These are phyloP conservation scores for Litchi chinensis DNA, from an alignment of 345 rosid genomes.

Conservation along the genomic window DNA sequence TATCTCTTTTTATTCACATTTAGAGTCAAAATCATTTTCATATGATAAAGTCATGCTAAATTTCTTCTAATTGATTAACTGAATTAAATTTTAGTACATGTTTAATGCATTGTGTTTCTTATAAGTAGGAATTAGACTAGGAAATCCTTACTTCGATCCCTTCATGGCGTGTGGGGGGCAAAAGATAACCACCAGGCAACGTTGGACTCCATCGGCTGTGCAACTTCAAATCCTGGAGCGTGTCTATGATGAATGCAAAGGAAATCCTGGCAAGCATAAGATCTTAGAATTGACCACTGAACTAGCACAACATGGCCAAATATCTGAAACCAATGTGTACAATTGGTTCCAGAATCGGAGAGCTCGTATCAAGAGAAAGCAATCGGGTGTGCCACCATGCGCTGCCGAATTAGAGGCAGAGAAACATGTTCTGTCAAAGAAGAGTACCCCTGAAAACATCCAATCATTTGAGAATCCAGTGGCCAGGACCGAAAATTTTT, in stretches of 20 bases:
- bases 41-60: neutral
- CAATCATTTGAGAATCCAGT: constrained; percentile 12
- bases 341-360: constrained; percentile 85
- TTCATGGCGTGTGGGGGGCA: constrained; percentile 40
- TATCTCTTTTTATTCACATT: too few species aligned
- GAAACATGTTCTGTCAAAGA: constrained; percentile 31
- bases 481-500: constrained; percentile 21
- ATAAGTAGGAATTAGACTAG: constrained; percentile 46
- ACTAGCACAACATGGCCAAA: constrained; percentile 60
- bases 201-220: constrained; percentile 66
- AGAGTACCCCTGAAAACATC: constrained; percentile 34
- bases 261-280: constrained; percentile 58
- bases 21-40: neutral
- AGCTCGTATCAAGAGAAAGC: constrained; percentile 71
- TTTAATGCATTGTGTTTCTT: neutral
- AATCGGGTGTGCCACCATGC: constrained; percentile 21
- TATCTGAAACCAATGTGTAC: constrained; percentile 71
- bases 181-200: constrained; percentile 58
- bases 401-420: constrained; percentile 27
- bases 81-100: neutral
- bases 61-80: neutral
- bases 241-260: constrained; percentile 50
- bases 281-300: constrained; percentile 58
- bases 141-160: constrained; percentile 44
- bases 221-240: constrained; percentile 69